A percentile compares a stretch with the other conserved stretches of the same genome.
Evolutionary conservation across 495 filamentous ascomycete genomes (phyloP).

Genomic region (Talaromyces borbonicus): DNA sequence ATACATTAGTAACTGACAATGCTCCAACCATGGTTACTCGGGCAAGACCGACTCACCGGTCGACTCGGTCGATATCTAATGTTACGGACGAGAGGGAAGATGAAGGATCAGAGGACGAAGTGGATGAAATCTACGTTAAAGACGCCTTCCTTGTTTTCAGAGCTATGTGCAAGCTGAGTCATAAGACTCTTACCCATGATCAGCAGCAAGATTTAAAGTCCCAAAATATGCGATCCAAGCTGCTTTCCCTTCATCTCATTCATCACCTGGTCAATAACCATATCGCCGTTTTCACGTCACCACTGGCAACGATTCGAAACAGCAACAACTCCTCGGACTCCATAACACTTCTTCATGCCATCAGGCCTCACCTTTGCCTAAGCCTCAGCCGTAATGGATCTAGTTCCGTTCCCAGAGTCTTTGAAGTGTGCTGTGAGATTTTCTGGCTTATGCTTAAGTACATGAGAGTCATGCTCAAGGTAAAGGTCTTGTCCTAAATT

Average conservation of each 20-base stretch:
- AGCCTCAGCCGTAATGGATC: slow-evolving; percentile 91
- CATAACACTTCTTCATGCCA: slow-evolving; percentile 85
- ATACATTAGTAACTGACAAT: slow-evolving; percentile 80
- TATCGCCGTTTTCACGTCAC: slow-evolving; percentile 75
- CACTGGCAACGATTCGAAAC: slow-evolving; percentile 79
- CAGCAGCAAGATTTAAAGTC: slow-evolving; percentile 87
- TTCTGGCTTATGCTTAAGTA: slow-evolving; percentile 95
- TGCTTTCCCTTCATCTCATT: slow-evolving; percentile 88
- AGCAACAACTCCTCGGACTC: slow-evolving; percentile 76
- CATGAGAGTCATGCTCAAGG: slow-evolving; percentile 90
- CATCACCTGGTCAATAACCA: slow-evolving; percentile 92
- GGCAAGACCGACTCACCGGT: slow-evolving; percentile 46
- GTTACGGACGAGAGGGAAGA: slow-evolving; percentile 33
- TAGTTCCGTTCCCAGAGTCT: slow-evolving; percentile 80
- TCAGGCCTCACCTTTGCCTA: slow-evolving; percentile 91
- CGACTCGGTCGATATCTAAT: slow-evolving; percentile 45
- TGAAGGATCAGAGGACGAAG: slow-evolving; percentile 66
- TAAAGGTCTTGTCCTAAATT: slow-evolving; percentile 15
- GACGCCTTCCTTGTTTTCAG: slow-evolving; percentile 96
- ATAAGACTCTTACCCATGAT: slow-evolving; percentile 77
- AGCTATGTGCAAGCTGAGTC: slow-evolving; percentile 94
- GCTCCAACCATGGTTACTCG: slow-evolving; percentile 88
- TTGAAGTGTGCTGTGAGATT: slow-evolving; percentile 93
- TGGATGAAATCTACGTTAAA: slow-evolving; percentile 92
- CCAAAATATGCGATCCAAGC: slow-evolving; percentile 93